Conservation (phyloP, 1,284 basidiomycete species). For the Trichosporon sp. region DNA sequence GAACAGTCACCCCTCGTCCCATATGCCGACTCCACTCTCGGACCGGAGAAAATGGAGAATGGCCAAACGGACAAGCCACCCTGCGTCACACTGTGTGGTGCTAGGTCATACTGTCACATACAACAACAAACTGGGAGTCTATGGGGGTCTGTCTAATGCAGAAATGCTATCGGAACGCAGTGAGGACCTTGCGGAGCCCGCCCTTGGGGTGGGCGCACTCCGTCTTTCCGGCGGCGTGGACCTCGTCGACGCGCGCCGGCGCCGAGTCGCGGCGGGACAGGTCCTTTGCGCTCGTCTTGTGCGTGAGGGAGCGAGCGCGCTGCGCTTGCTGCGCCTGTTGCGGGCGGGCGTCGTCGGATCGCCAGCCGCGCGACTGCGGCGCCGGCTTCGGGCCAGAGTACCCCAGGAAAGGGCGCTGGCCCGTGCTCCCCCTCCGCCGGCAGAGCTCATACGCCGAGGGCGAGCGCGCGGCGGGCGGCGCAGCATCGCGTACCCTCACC, state of each 20-base stretch:
- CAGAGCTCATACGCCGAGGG: conserved; percentile 42
- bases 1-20: neutral
- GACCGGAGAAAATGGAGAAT: neutral
- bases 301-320: neutral
- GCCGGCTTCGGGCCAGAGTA: neutral
- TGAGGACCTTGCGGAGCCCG: conserved; percentile 17
- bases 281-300: neutral
- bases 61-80: neutral
- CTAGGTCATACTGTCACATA: neutral
- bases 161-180: conserved; percentile 9
- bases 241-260: conserved; percentile 30
- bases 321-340: neutral
- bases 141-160: neutral
- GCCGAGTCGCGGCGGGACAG: conserved; percentile 28
- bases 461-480: conserved; percentile 41
- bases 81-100: neutral
- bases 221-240: conserved; percentile 24
- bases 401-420: neutral
- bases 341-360: conserved; percentile 23
- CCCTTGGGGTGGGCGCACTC: neutral
- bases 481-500: conserved; percentile 9
- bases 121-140: conserved; percentile 6
- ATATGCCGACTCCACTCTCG: neutral
- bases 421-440: conserved; percentile 29
- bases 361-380: conserved; percentile 21